Percentiles rank a stretch among this genome's conserved stretches.
Conservation (phyloP, 345 rosid species). For the Firmiana major region DNA sequence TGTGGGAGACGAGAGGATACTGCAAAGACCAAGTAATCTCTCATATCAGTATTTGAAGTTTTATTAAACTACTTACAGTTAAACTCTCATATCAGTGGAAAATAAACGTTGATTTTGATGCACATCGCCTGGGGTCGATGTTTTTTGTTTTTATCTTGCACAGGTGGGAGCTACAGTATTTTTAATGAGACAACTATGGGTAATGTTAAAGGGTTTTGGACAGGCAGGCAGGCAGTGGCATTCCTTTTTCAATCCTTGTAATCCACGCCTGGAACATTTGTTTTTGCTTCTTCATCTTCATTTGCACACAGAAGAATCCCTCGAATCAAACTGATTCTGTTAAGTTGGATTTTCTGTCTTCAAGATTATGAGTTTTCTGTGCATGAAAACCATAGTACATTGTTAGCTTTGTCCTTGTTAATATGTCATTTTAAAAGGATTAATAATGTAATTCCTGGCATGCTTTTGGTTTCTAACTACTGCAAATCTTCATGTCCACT, state of each 20-base stretch:
- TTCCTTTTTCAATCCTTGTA: not conserved
- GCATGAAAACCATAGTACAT: not conserved
- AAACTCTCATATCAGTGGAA: not conserved
- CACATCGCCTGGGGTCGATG: not conserved
- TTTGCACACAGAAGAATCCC: not conserved
- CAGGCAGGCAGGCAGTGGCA: not conserved
- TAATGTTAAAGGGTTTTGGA: not conserved
- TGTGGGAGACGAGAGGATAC: not conserved
- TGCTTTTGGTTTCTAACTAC: not conserved
- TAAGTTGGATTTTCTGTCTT: no score
- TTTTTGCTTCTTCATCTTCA: not conserved
- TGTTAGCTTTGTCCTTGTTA: not conserved
- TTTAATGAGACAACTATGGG: not conserved
- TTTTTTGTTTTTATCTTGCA: not conserved
- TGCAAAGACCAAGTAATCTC: not conserved
- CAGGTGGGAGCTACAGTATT: not conserved
- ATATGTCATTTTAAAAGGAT: not conserved
- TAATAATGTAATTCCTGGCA: not conserved
- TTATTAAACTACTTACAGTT: not conserved
- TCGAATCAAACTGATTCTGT: no score
- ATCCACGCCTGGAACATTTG: slow-evolving; percentile 8
- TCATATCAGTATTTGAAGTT: no score
- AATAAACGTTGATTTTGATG: not conserved
- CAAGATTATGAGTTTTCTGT: no score
- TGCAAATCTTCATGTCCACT: not conserved